These are phyloP conservation scores for Termitomyces sp. DNA, from an alignment of 768 basidiomycete species.

Conservation along the genomic window DNA sequence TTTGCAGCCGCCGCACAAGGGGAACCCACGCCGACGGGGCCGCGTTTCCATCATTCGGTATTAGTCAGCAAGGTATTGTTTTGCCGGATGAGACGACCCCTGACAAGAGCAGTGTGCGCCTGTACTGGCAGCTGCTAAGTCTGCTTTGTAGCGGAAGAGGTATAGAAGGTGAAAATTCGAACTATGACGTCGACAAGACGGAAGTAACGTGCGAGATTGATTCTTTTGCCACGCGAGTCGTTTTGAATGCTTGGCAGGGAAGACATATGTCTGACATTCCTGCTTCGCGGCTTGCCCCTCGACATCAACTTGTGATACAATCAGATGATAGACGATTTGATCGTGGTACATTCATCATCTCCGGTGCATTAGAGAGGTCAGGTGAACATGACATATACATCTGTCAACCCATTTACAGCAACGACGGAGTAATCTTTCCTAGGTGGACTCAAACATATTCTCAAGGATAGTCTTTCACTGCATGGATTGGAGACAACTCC, in stretches of 20 bases:
- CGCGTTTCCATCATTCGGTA: conserved; percentile 7
- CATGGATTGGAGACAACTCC: no score
- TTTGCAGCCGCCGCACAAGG: conserved; percentile 1
- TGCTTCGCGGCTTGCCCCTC: not conserved
- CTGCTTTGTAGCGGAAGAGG: not conserved
- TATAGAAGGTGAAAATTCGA: not conserved
- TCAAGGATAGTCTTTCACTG: no score
- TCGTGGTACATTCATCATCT: no score
- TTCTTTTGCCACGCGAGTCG: conserved; percentile 1
- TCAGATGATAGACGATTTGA: not conserved
- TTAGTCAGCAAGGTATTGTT: conserved; percentile 9
- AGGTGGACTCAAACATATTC: no score
- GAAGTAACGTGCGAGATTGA: not conserved
- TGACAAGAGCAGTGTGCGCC: not conserved
- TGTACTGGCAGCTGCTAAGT: not conserved
- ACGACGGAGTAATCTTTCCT: no score
- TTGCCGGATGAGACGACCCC: not conserved
- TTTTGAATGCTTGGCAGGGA: conserved; percentile 2
- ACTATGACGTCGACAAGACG: not conserved
- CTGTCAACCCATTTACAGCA: no score
- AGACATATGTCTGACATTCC: not conserved
- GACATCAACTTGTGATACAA: not conserved
- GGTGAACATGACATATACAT: not conserved
- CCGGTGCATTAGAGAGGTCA: not conserved
- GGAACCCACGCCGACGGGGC: not conserved